These are phyloP conservation scores for Pezicula radicicola DNA, from an alignment of 2,329 filamentous ascomycete species.

Conservation along the genomic window DNA sequence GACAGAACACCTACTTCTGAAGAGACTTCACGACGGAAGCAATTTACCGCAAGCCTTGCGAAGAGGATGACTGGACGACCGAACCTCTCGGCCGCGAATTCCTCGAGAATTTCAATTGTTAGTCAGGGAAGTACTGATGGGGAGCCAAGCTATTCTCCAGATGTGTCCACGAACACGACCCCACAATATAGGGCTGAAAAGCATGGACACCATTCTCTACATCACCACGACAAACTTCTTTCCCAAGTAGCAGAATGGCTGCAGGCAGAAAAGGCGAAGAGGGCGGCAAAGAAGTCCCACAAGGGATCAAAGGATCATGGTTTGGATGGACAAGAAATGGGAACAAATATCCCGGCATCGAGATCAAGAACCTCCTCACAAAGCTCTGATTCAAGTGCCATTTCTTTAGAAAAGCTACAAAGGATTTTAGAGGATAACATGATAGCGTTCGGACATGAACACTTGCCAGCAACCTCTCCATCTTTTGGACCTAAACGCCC, in stretches of 20 bases:
- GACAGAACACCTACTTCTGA: slow-evolving; percentile 6
- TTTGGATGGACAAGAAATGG: slow-evolving; percentile 9
- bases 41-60: slow-evolving; percentile 15
- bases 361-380: slow-evolving; percentile 50
- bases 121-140: slow-evolving; percentile 15
- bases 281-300: slow-evolving; percentile 51
- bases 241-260: slow-evolving; percentile 82
- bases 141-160: slow-evolving; percentile 7
- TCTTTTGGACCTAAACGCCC: slow-evolving; percentile 15
- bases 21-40: slow-evolving; percentile 19
- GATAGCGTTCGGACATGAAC: slow-evolving; percentile 29
- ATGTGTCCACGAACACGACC: slow-evolving; percentile 5
- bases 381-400: slow-evolving; percentile 63
- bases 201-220: slow-evolving; percentile 19
- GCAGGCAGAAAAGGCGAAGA: slow-evolving; percentile 71
- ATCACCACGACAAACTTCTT: slow-evolving; percentile 52
- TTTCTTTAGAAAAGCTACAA: slow-evolving; percentile 78
- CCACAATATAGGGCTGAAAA: slow-evolving; percentile 4
- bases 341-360: slow-evolving; percentile 4
- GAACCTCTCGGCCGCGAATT: slow-evolving; percentile 1
- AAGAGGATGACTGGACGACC: slow-evolving; percentile 10
- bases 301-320: slow-evolving; percentile 21
- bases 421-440: slow-evolving; percentile 71
- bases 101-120: slow-evolving; percentile 1
- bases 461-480: slow-evolving; percentile 19